Evolutionary conservation across 768 basidiomycete species (phyloP), one percentile per base, ranked within the genome.

Genomic region (Naematelia aurantialba): DNA sequence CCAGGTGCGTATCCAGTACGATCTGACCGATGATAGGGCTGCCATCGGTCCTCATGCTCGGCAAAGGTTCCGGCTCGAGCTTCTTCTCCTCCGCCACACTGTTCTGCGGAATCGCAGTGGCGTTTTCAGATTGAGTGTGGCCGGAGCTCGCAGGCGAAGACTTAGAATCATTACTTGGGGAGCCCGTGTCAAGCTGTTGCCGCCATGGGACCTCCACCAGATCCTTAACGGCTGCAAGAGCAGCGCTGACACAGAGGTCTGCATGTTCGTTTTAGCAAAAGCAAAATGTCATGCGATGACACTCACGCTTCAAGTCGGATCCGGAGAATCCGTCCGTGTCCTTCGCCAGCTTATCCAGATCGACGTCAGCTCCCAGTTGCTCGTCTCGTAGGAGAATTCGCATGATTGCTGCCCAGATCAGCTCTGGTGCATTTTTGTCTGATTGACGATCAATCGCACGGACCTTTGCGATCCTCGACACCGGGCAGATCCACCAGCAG

Each of bases 211-310:
- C 82, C 0, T 83, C 79, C 27, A 92, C 83, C 3, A 81, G 80
- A 66, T 94, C 91, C 76, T 96, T 97, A 52, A 96, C 86, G 3
- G 91, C 86, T 68, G 91, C 89, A 57, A 96, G 80, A 14, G 92
- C 93, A 24, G 92, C 91, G 53, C 89, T 86, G 25, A 97, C 92
- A 74, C 91, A 93, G 21, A 96, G 78, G 78, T 97, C 92, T 96
- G 67, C 5, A 47, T 5, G n/a, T n/a, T n/a, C 29, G 17, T 8
- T 14, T 52, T 14, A 26, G 22, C 29, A 19, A n/a, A n/a, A 44
- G 21, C 47, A 22, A 11, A 4, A 42, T 39, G 14, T 29, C 30
- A 22, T 25, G 49, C 31, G 58, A 49, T 31, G 21, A 2, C 0
- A 80, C 88, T 72, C 59, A 94, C 92, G 90, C 77, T 94, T 96